Base-by-base conservation (phyloP, 129 eudicot genomes). In the Glebionis coronaria region DNA sequence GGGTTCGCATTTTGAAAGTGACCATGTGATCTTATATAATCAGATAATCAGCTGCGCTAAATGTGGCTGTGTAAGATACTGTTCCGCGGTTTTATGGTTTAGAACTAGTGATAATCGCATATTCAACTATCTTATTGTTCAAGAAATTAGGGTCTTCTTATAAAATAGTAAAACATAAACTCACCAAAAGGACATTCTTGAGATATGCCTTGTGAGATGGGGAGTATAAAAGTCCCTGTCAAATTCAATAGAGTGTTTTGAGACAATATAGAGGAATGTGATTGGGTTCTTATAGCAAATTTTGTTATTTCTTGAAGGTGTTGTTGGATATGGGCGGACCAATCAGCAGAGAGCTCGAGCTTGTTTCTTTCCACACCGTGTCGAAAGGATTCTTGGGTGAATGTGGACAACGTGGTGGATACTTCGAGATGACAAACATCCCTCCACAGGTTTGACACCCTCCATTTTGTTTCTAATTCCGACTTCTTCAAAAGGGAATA, bases 361-460 rank as follows among this genome's bases (percentile, higher is more conserved):
- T 94, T 52, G 83, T 94, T 63, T 90, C 99, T 42, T 94, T 81
- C 75, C 96, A 94, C 88, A 94, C 97, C 0, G 97, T 94, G 25
- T 94, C 99, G 6, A 94, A 94, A 78, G 99, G 99, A 50, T 94
- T 82, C 65, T 90, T 82, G 79, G 99, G 99, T 70, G 99, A 94
- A 85, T 94, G 99, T 69, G 99, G 99, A 25, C 99, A 94, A 45
- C 92, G 97, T 59, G 99, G 99, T 65, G 97, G 93, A 14, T 94
- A 94, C 83, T 94, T 90, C 64, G 99, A 94, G 87, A 94, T 94
- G 99, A 90, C 97, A 44, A 94, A 94, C 83, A 81, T 94, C 72
- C 91, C 93, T 73, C 94, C 90, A 28, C 65, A 83, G 97, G 99
- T 94, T 79, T 72, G 53, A 27, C 20, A 63, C 10, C 0, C 25